Evolutionary conservation across 495 filamentous ascomycete genomes (phyloP), one percentile per base, ranked within the genome.

Genomic region (Recurvomyces mirabilis): DNA sequence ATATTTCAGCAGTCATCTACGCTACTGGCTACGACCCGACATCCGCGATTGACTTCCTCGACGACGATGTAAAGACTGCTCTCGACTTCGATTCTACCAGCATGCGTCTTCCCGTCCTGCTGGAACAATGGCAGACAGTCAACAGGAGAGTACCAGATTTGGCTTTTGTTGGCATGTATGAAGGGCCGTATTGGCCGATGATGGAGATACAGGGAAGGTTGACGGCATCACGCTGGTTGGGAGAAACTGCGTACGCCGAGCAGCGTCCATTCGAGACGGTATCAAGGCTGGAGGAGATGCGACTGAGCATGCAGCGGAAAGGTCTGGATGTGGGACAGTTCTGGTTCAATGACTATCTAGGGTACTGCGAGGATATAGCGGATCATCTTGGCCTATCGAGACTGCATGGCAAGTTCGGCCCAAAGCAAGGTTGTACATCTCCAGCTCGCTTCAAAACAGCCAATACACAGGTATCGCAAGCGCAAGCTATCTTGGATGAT

Each of bases 181-280:
- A 84, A 26, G 81, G 83, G 1, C 84, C 87, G 0, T 93, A 82
- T 60, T 94, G 85, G 81, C 82, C 81, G 0, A 73, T 84, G 0
- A 82, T 89, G 71, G 87, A 94, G 55, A 78, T 87, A 74, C 87
- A 93, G 61, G 82, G 84, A 0, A 73, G 78, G 12, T 75, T 78
- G 44, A 55, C 91, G 2, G 70, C 70, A 0, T 43, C 57, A 4
- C 38, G 55, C 13, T 77, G 74, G 68, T 53, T 34, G 38, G 23
- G 17, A 11, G 45, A 34, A 0, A 31, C 2, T 10, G 13, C n/a
- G 12, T n/a, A 35, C 7, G 28, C 46, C 1, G 30, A 40, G 17
- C 36, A 11, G 12, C 19, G 32, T 13, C 32, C 34, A 43, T 55
- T 45, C 46, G 37, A 49, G 26, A 21, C 39, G 17, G 5, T 38